Percentiles rank a stretch among this genome's conserved stretches.
Evolutionary conservation across 2,329 filamentous ascomycete genomes (phyloP).

Genomic region (Chalara sp.): DNA sequence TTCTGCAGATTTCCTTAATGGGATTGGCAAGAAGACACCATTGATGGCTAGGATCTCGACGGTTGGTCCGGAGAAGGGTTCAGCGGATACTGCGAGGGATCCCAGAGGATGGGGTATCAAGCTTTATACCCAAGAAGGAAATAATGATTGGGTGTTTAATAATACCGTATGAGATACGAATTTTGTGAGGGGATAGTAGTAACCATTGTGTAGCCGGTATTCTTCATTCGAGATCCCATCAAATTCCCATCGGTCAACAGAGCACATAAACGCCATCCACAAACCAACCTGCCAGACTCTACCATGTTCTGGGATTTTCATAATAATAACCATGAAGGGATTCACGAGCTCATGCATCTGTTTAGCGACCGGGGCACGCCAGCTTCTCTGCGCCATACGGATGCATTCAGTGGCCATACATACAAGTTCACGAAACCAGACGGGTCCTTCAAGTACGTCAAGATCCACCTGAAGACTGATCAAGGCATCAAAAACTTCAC

Average conservation of each 20-base stretch:
- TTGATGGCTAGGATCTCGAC: conserved; percentile 40
- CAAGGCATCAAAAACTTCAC: conserved; percentile 39
- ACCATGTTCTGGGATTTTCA: conserved; percentile 9
- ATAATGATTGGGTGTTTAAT: conserved; percentile 42
- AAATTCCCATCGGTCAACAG: conserved; percentile 41
- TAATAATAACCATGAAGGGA: conserved; percentile 20
- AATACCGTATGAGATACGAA: conserved; percentile 14
- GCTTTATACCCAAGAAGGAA: conserved; percentile 45
- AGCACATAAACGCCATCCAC: conserved; percentile 36
- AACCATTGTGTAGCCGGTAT: conserved; percentile 45
- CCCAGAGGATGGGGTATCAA: conserved; percentile 43
- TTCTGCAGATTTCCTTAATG: conserved; percentile 44
- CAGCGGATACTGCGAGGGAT: conserved; percentile 40
- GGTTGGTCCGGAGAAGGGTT: conserved; percentile 37
- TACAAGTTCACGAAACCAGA: conserved; percentile 35
- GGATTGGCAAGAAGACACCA: conserved; percentile 55
- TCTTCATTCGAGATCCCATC: conserved; percentile 49
- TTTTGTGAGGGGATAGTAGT: neutral
- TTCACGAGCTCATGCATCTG: conserved; percentile 44
- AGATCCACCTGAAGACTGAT: conserved; percentile 42
- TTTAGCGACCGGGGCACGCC: conserved; percentile 45
- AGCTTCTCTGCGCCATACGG: conserved; percentile 30
- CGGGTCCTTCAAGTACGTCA: conserved; percentile 30
- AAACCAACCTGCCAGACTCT: conserved; percentile 29
- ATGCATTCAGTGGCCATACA: conserved; percentile 33